Conservation (phyloP, 225 moss, liverwort and hornwort genomes). For the Pleurozium schreberi region DNA sequence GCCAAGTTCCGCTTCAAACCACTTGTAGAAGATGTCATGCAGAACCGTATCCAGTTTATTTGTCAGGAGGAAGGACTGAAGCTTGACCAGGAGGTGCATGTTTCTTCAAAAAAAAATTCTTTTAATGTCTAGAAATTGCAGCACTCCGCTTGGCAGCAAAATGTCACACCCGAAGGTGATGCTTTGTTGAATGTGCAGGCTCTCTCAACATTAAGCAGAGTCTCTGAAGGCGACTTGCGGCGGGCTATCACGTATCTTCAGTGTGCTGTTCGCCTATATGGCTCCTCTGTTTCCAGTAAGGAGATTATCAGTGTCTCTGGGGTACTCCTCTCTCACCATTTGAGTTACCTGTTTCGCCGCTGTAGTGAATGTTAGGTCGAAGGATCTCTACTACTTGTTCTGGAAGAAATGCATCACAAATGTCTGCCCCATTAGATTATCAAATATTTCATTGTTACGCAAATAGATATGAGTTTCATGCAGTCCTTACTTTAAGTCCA, state of each 20-base stretch:
- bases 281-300: conserved; percentile 65
- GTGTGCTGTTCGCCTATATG: conserved; percentile 83
- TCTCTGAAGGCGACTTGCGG: conserved; percentile 90
- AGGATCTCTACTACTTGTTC: neutral
- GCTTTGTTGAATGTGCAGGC: conserved; percentile 22
- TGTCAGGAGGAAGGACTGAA: conserved; percentile 77
- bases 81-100: conserved; percentile 53
- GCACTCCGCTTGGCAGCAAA: neutral
- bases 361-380: neutral
- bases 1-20: conserved; percentile 96
- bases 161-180: neutral
- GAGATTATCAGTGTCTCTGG: conserved; percentile 85
- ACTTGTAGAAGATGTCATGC: conserved; percentile 82
- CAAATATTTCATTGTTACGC: neutral
- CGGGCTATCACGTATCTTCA: conserved; percentile 92
- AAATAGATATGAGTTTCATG: neutral
- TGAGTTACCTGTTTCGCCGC: neutral
- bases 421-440: neutral
- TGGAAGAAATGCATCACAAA: neutral
- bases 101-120: neutral
- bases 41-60: conserved; percentile 65
- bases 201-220: conserved; percentile 60
- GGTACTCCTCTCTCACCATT: conserved; percentile 24
- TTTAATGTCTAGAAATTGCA: neutral
- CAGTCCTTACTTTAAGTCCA: neutral